These are phyloP conservation scores for Climacium dendroides DNA, from an alignment of 225 moss, liverwort and hornwort genomes.

Conservation along the genomic window DNA sequence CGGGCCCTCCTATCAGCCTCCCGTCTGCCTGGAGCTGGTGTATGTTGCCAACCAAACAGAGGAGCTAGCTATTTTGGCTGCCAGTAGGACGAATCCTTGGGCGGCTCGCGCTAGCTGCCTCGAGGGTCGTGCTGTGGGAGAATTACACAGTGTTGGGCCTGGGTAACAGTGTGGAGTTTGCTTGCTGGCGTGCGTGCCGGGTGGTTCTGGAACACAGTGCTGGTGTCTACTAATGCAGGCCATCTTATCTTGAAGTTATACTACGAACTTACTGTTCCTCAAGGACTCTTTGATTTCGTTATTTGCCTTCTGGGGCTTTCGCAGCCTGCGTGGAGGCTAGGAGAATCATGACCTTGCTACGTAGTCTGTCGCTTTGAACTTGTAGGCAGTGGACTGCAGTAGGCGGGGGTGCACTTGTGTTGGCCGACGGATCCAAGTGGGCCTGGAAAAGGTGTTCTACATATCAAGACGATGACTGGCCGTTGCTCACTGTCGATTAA, in stretches of 20 bases:
- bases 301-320: neutral
- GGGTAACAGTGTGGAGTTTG: neutral
- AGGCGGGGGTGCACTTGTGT: neutral
- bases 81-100: neutral
- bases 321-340: neutral
- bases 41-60: neutral
- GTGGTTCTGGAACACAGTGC: neutral
- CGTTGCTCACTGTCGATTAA: neutral
- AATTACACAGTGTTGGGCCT: neutral
- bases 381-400: neutral
- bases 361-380: too few species aligned
- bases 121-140: neutral
- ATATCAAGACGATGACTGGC: neutral
- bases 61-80: neutral
- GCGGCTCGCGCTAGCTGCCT: neutral
- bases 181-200: neutral
- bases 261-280: neutral
- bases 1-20: neutral
- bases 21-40: too few species aligned
- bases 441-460: neutral
- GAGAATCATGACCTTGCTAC: neutral
- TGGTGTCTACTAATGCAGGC: neutral
- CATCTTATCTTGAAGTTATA: neutral
- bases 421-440: neutral
- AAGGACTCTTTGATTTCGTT: neutral